A percentile compares a stretch with the other conserved stretches of the same genome.
These are phyloP conservation scores for Colletotrichum sp. DNA, from an alignment of 2,329 filamentous ascomycete species.

Conservation along the genomic window DNA sequence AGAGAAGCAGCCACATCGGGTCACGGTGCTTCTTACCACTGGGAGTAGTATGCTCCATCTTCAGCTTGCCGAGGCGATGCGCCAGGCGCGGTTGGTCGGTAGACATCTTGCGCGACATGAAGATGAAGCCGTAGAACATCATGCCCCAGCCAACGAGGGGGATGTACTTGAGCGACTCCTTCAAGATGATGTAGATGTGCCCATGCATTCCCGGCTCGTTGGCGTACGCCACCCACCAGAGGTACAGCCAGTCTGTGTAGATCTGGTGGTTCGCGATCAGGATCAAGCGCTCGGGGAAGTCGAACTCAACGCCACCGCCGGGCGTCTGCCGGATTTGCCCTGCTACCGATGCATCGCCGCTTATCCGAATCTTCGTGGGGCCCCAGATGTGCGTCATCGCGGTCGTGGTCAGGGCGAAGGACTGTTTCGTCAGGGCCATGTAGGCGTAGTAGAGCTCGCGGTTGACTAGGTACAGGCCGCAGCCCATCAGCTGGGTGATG, in stretches of 20 bases:
- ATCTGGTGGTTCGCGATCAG: conserved; percentile 90
- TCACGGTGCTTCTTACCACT: conserved; percentile 63
- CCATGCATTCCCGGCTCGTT: conserved; percentile 78
- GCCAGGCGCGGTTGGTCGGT: conserved; percentile 79
- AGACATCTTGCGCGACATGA: conserved; percentile 89
- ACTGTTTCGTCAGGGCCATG: conserved; percentile 87
- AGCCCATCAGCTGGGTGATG: conserved; percentile 76
- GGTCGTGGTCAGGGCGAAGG: conserved; percentile 78
- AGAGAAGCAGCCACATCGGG: conserved; percentile 91
- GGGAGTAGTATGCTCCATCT: conserved; percentile 58
- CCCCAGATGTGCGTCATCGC: conserved; percentile 87
- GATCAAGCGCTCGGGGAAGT: conserved; percentile 81
- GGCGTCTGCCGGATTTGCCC: conserved; percentile 73
- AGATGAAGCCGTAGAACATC: conserved; percentile 89
- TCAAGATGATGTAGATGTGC: conserved; percentile 88
- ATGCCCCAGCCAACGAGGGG: conserved; percentile 82
- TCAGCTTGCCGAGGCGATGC: conserved; percentile 74
- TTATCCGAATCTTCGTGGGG: conserved; percentile 82
- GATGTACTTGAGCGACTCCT: conserved; percentile 83
- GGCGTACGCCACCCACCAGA: conserved; percentile 94
- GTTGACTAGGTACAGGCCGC: conserved; percentile 78
- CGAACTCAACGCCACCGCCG: conserved; percentile 77
- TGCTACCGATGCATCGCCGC: conserved; percentile 80
- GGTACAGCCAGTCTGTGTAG: conserved; percentile 90
- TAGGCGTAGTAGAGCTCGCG: conserved; percentile 82